A percentile compares a stretch with the other conserved stretches of the same genome.
These are phyloP conservation scores for Fraxinus albicans DNA, from an alignment of 305 asterid genomes.

Conservation along the genomic window DNA sequence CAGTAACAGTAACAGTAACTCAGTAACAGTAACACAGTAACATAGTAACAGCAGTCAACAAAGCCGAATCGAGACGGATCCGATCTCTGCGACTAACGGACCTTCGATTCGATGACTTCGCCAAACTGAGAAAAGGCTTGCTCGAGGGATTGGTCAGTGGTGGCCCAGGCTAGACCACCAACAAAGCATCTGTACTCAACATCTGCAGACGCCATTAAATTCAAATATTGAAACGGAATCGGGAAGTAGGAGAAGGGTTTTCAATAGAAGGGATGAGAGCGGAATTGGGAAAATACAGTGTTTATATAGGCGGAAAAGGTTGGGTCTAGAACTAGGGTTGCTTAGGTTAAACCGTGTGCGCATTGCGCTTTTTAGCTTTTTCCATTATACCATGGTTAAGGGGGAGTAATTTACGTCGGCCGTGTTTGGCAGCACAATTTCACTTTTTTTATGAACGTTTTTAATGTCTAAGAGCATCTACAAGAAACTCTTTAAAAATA, in stretches of 20 bases:
- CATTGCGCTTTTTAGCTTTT: slow-evolving; percentile 16
- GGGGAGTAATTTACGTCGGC: not conserved
- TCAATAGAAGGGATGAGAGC: not conserved
- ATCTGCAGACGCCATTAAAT: slow-evolving; percentile 32
- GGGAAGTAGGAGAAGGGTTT: not conserved
- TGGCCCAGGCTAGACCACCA: slow-evolving; percentile 70
- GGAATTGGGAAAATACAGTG: not conserved
- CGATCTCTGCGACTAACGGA: slow-evolving; percentile 69
- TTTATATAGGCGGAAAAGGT: not conserved
- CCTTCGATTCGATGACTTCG: slow-evolving; percentile 65
- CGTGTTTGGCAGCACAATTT: not conserved
- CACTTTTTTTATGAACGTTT: not conserved
- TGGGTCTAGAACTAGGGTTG: slow-evolving; percentile 7
- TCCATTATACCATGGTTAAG: not conserved
- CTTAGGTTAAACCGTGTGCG: slow-evolving; percentile 26
- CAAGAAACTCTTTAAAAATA: no score
- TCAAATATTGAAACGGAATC: no score
- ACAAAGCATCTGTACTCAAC: slow-evolving; percentile 62
- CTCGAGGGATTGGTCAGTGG: slow-evolving; percentile 49
- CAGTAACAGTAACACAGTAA: slow-evolving; percentile 35
- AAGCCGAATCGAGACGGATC: slow-evolving; percentile 49
- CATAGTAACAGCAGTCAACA: not conserved
- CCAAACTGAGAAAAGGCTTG: slow-evolving; percentile 49
- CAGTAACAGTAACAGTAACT: slow-evolving; percentile 23
- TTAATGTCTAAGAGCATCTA: no score